These are phyloP conservation scores for Furcasterigmium sp. DNA, from an alignment of 2,329 filamentous ascomycete genomes.

Conservation along the genomic window DNA sequence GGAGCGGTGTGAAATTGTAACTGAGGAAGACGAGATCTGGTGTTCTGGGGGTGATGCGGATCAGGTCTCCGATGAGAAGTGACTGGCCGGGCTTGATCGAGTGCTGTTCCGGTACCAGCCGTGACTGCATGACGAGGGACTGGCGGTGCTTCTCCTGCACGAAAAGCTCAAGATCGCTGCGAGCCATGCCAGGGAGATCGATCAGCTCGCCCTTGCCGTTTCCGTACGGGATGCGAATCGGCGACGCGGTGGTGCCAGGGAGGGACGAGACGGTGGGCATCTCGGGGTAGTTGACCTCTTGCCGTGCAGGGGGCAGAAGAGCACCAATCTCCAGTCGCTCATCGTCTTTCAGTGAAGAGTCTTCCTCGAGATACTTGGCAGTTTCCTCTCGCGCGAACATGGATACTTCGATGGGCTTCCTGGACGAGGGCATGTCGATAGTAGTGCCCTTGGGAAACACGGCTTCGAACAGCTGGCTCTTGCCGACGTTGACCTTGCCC, in stretches of 20 bases:
- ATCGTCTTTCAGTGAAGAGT: conserved; percentile 15
- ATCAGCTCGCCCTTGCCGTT: conserved; percentile 84
- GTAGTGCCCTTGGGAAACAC: conserved; percentile 73
- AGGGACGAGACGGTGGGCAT: conserved; percentile 85
- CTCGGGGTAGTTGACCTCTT: conserved; percentile 68
- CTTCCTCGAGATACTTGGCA: conserved; percentile 4
- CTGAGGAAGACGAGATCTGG: conserved; percentile 63
- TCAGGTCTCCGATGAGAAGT: conserved; percentile 76
- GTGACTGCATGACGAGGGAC: conserved; percentile 72
- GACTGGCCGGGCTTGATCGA: conserved; percentile 73
- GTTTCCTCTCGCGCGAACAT: conserved; percentile 10
- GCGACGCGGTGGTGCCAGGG: conserved; percentile 90
- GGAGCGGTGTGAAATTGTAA: conserved; percentile 81
- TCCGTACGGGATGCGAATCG: conserved; percentile 88
- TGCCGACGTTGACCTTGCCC: conserved; percentile 97
- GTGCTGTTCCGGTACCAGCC: conserved; percentile 67
- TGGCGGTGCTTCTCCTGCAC: conserved; percentile 61
- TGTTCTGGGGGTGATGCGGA: conserved; percentile 76
- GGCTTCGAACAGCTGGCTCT: conserved; percentile 83
- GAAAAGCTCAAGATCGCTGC: conserved; percentile 66
- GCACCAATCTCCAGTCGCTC: conserved; percentile 33
- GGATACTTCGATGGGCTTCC: conserved; percentile 7
- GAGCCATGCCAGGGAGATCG: conserved; percentile 80
- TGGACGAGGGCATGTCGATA: conserved; percentile 2
- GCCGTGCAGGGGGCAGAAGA: conserved; percentile 71